Evolutionary conservation across 2,329 filamentous ascomycete genomes (phyloP).

Genomic region (Thielaviopsis cerberus): DNA sequence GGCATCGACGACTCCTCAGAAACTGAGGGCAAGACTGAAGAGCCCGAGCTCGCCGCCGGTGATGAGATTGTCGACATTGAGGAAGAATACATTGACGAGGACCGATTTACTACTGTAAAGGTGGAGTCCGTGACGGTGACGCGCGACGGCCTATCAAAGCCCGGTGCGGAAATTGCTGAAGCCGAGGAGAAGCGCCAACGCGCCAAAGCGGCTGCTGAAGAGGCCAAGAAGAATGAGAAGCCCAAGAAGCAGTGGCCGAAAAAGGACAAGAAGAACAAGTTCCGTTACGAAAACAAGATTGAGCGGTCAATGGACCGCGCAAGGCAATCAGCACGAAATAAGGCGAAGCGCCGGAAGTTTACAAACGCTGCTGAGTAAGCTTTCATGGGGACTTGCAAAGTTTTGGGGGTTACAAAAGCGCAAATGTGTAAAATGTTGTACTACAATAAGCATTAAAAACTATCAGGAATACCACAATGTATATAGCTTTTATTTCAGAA

Average conservation of each 20-base stretch:
- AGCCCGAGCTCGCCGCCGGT: constrained; percentile 26
- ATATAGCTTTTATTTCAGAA: not conserved
- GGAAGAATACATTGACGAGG: constrained; percentile 91
- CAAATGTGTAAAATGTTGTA: not conserved
- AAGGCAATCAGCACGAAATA: constrained; percentile 52
- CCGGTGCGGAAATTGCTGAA: constrained; percentile 20
- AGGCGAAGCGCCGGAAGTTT: constrained; percentile 15
- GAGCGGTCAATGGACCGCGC: constrained; percentile 58
- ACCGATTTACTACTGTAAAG: constrained; percentile 86
- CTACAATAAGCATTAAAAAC: not conserved
- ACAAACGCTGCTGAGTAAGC: not conserved
- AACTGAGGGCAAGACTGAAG: constrained; percentile 27
- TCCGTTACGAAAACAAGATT: constrained; percentile 76
- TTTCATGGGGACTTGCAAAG: not conserved
- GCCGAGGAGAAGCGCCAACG: constrained; percentile 22
- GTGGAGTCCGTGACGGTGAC: constrained; percentile 74
- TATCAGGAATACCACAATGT: not conserved
- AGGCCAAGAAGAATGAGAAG: constrained; percentile 19
- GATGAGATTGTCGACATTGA: constrained; percentile 51
- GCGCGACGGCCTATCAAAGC: constrained; percentile 49
- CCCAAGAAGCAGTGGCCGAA: constrained; percentile 27
- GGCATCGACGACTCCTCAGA: constrained; percentile 39
- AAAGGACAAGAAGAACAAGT: constrained; percentile 67
- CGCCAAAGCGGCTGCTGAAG: constrained; percentile 17
- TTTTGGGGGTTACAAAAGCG: not conserved